phyloP scores from a whole-genome alignment of 257 asterid genomes.

The Nyctanthes arbortristis region DNA sequence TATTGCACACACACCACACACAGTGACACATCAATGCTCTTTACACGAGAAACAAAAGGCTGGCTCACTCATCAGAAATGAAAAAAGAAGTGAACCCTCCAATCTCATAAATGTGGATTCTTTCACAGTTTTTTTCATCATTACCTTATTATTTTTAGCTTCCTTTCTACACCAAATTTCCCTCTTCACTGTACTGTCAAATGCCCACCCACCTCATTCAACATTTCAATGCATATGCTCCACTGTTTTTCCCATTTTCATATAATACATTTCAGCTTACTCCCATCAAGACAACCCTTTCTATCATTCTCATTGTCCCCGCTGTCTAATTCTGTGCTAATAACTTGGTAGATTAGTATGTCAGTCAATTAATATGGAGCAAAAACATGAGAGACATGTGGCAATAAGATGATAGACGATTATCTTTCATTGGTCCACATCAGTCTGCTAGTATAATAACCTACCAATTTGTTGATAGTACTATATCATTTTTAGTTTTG shows the following conservation, averaged over 20 bases:
- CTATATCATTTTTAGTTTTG: no score
- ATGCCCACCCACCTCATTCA: not conserved
- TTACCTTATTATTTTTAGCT: constrained; percentile 67
- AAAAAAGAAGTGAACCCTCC: no score
- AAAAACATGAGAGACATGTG: no score
- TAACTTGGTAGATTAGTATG: no score
- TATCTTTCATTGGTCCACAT: no score
- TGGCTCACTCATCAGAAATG: constrained; percentile 46
- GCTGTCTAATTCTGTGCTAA: no score
- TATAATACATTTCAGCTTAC: not conserved
- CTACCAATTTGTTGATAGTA: no score
- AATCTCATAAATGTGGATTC: constrained; percentile 53
- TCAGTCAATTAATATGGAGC: no score
- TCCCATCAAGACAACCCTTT: not conserved
- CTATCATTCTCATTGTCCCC: not conserved
- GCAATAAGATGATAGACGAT: no score
- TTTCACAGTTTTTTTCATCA: constrained; percentile 40
- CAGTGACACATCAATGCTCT: constrained; percentile 40
- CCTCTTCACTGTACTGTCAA: constrained; percentile 16
- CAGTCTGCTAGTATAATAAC: no score
- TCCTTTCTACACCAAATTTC: constrained; percentile 49
- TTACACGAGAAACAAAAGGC: constrained; percentile 53
- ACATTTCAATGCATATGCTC: constrained; percentile 14
- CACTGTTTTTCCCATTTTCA: constrained; percentile 1
- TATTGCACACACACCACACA: constrained; percentile 41